Evolutionary conservation across 352 stramenopile species (phyloP).

Genomic region (Phytopythium kandeliae): DNA sequence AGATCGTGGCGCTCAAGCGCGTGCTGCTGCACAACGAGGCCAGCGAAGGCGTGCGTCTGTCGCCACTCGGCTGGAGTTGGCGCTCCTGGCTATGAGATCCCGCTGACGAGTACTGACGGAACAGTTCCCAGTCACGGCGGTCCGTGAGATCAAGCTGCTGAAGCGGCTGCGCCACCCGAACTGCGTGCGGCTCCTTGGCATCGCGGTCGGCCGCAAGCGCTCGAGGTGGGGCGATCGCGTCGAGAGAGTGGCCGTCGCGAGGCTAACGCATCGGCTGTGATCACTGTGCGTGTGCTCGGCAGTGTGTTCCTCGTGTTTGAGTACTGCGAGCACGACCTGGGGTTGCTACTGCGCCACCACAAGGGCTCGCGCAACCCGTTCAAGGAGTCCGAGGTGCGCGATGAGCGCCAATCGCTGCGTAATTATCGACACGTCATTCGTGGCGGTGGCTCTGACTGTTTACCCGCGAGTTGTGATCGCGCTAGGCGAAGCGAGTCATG

Average conservation of each 20-base stretch:
- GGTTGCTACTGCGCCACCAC: constrained; percentile 52
- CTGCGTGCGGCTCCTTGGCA: constrained; percentile 67
- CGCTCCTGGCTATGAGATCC: too few relatives aligned
- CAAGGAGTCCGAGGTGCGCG: constrained; percentile 59
- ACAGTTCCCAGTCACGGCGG: constrained; percentile 72
- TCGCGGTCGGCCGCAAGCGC: constrained; percentile 62
- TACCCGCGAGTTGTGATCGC: neutral
- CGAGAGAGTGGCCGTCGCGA: too few relatives aligned
- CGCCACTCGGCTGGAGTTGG: too few relatives aligned
- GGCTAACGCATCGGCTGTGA: too few relatives aligned
- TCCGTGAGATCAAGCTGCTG: constrained; percentile 73
- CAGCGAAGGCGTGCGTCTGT: constrained; percentile 71
- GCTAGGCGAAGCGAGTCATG: constrained; percentile 81
- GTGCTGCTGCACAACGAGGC: constrained; percentile 90
- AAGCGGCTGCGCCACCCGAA: constrained; percentile 65
- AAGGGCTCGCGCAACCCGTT: constrained; percentile 60
- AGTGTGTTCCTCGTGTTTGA: constrained; percentile 91
- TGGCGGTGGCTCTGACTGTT: neutral
- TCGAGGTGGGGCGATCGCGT: constrained; percentile 35
- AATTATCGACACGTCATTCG: too few relatives aligned
- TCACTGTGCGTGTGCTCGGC: neutral
- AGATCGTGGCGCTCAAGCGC: constrained; percentile 89
- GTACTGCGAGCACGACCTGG: constrained; percentile 85
- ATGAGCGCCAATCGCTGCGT: too few relatives aligned
- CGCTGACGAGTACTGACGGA: neutral